Evolutionary conservation across 2,329 filamentous ascomycete genomes (phyloP).

Genomic region (Malbranchea cinnamomea): DNA sequence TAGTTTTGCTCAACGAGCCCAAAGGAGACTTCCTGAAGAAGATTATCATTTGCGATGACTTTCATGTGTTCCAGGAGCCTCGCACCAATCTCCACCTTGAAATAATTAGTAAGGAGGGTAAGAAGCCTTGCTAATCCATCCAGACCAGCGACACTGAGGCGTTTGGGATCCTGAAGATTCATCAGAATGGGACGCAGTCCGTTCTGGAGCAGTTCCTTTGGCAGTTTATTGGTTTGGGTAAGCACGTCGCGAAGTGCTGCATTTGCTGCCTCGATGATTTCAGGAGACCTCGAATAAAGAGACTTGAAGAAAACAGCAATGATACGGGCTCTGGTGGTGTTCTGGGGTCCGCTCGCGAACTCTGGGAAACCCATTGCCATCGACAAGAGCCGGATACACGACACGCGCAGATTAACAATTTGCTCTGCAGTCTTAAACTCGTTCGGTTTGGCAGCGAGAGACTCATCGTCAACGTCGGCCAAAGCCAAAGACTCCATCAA

Average conservation of each 20-base stretch:
- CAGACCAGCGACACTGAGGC: constrained; percentile 73
- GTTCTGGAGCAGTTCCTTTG: constrained; percentile 88
- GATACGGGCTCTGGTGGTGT: constrained; percentile 50
- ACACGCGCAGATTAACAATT: constrained; percentile 80
- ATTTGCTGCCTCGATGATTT: constrained; percentile 88
- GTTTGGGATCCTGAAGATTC: constrained; percentile 85
- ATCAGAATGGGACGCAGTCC: constrained; percentile 90
- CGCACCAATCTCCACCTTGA: constrained; percentile 94
- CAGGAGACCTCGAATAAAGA: constrained; percentile 79
- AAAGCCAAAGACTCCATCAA: constrained; percentile 87
- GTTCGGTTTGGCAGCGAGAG: constrained; percentile 75
- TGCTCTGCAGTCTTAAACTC: constrained; percentile 93
- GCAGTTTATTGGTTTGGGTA: constrained; percentile 75
- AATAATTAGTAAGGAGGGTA: constrained; percentile 90
- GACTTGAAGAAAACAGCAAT: constrained; percentile 97
- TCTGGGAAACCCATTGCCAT: constrained; percentile 89
- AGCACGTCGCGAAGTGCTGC: constrained; percentile 78
- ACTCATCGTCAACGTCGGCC: constrained; percentile 88
- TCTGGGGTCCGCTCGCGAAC: constrained; percentile 62
- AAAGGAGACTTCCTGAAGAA: constrained; percentile 83
- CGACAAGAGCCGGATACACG: constrained; percentile 83
- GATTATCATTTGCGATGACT: constrained; percentile 64
- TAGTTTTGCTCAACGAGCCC: constrained; percentile 84
- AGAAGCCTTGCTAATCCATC: constrained; percentile 82
- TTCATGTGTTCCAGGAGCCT: constrained; percentile 90